phyloP scores from a whole-genome alignment of 768 basidiomycete species.

The Hydnum rufescens region DNA sequence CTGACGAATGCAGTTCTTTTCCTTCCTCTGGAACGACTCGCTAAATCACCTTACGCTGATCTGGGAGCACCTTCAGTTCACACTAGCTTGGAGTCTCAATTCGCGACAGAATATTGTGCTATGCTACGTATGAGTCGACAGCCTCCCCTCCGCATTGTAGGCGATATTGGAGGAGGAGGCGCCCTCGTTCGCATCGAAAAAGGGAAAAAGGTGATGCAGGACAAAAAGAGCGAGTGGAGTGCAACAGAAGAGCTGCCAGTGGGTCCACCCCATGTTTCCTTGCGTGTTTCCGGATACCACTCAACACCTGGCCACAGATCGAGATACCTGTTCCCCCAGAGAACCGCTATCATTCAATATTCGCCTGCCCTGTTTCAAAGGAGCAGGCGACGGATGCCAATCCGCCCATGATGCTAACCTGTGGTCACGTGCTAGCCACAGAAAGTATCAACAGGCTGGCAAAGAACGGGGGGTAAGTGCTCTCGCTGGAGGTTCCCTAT shows the following conservation, averaged over 20 bases:
- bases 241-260: constrained; percentile 81
- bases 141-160: constrained; percentile 70
- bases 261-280: too few relatives aligned
- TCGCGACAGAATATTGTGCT: constrained; percentile 78
- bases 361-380: constrained; percentile 94
- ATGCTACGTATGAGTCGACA: constrained; percentile 77
- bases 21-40: constrained; percentile 45
- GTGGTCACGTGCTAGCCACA: constrained; percentile 87
- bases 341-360: constrained; percentile 90
- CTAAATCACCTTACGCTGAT: constrained; percentile 54
- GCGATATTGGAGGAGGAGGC: constrained; percentile 83
- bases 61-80: constrained; percentile 53
- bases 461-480: constrained; percentile 62
- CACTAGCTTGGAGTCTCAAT: constrained; percentile 58
- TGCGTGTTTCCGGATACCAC: constrained; percentile 11
- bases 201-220: constrained; percentile 81
- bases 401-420: constrained; percentile 94
- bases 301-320: constrained; percentile 34
- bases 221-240: constrained; percentile 84
- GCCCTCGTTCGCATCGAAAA: constrained; percentile 87
- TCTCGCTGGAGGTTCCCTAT: constrained; percentile 6
- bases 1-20: constrained; percentile 41
- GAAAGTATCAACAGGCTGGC: constrained; percentile 80
- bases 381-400: constrained; percentile 87
- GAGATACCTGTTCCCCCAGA: constrained; percentile 77